Conservation (phyloP, 2,329 filamentous ascomycete species). For the Salinomyces thailandicus region DNA sequence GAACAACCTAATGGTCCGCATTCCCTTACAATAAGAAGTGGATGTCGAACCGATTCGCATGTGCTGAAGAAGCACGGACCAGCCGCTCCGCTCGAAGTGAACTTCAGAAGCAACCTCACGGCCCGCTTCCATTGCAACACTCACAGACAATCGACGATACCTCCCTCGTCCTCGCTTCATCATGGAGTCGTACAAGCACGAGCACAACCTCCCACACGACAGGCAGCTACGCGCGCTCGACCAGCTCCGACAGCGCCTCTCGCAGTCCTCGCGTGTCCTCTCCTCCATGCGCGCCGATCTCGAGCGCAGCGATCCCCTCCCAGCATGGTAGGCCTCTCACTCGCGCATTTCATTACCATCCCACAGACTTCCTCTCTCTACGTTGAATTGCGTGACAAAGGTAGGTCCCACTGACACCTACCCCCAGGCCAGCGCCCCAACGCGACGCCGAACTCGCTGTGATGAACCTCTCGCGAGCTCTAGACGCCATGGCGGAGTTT, state of each 20-base stretch:
- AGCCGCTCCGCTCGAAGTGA: no score
- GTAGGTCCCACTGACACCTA: conserved; percentile 9
- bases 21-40: no score
- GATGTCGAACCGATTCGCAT: no score
- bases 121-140: no score
- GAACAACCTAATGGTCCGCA: no score
- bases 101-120: no score
- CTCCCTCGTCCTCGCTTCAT: no score
- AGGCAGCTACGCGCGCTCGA: conserved; percentile 23
- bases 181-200: neutral
- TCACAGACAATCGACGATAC: no score
- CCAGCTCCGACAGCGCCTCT: conserved; percentile 23
- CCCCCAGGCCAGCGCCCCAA: conserved; percentile 11
- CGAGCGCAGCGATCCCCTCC: conserved; percentile 21
- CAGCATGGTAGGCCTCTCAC: conserved; percentile 22
- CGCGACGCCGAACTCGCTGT: conserved; percentile 18
- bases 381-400: conserved; percentile 11
- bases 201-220: neutral
- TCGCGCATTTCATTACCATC: neutral
- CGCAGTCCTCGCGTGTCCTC: conserved; percentile 20
- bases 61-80: no score
- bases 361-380: neutral
- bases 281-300: conserved; percentile 18
- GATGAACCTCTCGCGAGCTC: conserved; percentile 58
- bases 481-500: conserved; percentile 55